A percentile compares a stretch with the other conserved stretches of the same genome.
Conservation (phyloP, 768 basidiomycete genomes). For the Paxillus ammoniavirescens region DNA sequence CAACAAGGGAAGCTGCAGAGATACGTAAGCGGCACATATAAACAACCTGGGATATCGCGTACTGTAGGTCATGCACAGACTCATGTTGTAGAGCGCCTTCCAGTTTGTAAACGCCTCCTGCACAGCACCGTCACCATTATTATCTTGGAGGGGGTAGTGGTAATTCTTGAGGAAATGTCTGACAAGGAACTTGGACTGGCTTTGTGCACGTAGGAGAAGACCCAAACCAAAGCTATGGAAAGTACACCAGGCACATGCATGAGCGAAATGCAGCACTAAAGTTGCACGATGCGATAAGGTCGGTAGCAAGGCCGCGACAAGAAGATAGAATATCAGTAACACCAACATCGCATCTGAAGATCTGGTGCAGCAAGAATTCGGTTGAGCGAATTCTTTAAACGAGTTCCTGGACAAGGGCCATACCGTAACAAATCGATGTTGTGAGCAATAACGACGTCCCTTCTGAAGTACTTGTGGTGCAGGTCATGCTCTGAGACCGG, state of each 20-base stretch:
- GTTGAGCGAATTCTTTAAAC: conserved; percentile 12
- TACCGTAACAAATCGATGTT: conserved; percentile 88
- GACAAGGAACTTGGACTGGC: conserved; percentile 84
- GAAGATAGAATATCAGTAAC: conserved; percentile 68
- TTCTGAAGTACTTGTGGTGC: conserved; percentile 84
- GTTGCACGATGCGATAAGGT: conserved; percentile 45
- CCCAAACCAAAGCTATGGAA: conserved; percentile 91
- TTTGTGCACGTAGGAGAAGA: conserved; percentile 78
- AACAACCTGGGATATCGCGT: conserved; percentile 16
- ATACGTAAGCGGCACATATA: not conserved
- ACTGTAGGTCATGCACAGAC: conserved; percentile 96
- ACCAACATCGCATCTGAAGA: conserved; percentile 82
- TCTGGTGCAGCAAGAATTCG: conserved; percentile 41
- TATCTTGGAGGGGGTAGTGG: conserved; percentile 66
- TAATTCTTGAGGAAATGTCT: conserved; percentile 95
- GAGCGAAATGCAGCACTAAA: conserved; percentile 72
- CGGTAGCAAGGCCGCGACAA: conserved; percentile 60
- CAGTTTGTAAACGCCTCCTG: conserved; percentile 94
- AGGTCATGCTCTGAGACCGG: conserved; percentile 81
- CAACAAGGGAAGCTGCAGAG: conserved; percentile 72
- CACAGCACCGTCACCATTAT: conserved; percentile 74
- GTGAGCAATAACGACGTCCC: conserved; percentile 76
- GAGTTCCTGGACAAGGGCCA: conserved; percentile 18
- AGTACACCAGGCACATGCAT: conserved; percentile 82
- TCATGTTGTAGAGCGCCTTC: conserved; percentile 91